These are phyloP conservation scores for Gastrolobium bilobum DNA, from an alignment of 306 rosid species.

Conservation along the genomic window DNA sequence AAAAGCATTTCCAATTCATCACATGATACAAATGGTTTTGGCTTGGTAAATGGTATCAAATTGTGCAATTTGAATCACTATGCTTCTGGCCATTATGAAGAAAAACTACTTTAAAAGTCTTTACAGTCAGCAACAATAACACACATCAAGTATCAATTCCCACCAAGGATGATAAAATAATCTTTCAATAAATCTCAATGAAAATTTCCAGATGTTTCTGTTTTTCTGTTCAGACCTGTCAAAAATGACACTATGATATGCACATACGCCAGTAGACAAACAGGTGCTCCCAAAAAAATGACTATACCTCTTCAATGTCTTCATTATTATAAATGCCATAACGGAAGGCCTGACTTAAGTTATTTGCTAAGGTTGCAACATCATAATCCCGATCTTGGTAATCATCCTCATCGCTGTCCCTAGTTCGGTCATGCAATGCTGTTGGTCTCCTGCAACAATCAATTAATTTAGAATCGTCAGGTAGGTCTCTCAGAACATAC, in stretches of 20 bases:
- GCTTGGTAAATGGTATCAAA: too few relatives aligned
- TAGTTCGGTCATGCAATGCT: conserved; percentile 84
- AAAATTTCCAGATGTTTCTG: conserved; percentile 25
- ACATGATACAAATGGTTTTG: too few relatives aligned
- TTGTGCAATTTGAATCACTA: too few relatives aligned
- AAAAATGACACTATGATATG: conserved; percentile 26
- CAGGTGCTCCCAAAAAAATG: conserved; percentile 20
- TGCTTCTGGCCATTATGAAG: conserved; percentile 31
- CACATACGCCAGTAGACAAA: conserved; percentile 28
- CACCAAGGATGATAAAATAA: conserved; percentile 2
- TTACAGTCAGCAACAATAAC: conserved; percentile 1
- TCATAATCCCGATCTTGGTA: conserved; percentile 97
- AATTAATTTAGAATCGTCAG: conserved; percentile 42
- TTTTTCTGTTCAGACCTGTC: conserved; percentile 2
- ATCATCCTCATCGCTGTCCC: conserved; percentile 98
- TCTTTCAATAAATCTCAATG: conserved; percentile 8
- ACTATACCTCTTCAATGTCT: conserved; percentile 85
- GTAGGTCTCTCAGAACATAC: background rate
- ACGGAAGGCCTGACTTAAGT: conserved; percentile 95
- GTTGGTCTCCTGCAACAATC: conserved; percentile 87
- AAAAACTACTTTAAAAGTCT: conserved; percentile 23
- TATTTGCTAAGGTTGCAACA: conserved; percentile 97
- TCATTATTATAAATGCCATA: conserved; percentile 91
- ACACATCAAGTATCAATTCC: conserved; percentile 34
- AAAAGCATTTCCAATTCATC: too few relatives aligned